A percentile compares a stretch with the other conserved stretches of the same genome.
These are phyloP conservation scores for Globisporangium apiculatum DNA, from an alignment of 352 stramenopile species.

Conservation along the genomic window DNA sequence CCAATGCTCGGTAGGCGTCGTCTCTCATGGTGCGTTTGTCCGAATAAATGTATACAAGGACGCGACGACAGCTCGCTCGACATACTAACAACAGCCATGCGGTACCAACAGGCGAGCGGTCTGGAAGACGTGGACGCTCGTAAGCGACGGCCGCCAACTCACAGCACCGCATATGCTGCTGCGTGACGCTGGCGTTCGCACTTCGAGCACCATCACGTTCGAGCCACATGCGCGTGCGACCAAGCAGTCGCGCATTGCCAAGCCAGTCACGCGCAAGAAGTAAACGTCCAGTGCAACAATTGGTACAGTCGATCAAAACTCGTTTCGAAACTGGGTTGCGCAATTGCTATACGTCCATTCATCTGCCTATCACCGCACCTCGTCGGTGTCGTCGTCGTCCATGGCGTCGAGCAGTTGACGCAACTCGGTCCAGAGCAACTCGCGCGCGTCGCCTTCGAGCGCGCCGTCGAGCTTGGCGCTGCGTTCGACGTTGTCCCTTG, in stretches of 20 bases:
- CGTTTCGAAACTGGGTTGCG: too few relatives aligned
- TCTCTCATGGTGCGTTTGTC: constrained; percentile 10
- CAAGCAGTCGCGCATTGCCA: not conserved
- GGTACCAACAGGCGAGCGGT: constrained; percentile 9
- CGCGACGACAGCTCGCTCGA: not conserved
- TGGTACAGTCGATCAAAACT: not conserved
- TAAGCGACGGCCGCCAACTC: constrained; percentile 8
- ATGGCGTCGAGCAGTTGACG: constrained; percentile 65
- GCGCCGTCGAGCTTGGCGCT: constrained; percentile 86
- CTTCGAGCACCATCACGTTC: constrained; percentile 14
- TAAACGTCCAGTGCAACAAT: not conserved
- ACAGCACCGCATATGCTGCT: constrained; percentile 11
- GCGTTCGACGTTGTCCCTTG: constrained; percentile 64
- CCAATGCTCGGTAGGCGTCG: constrained; percentile 1
- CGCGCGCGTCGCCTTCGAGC: constrained; percentile 80
- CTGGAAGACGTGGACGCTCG: constrained; percentile 17
- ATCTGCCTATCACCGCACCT: constrained; percentile 30
- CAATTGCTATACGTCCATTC: too few relatives aligned
- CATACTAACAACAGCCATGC: not conserved
- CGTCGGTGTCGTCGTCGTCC: constrained; percentile 68
- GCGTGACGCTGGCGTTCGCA: constrained; percentile 3
- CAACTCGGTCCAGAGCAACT: constrained; percentile 68
- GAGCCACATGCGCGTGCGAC: not conserved
- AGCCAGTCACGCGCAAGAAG: not conserved
- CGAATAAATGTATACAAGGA: too few relatives aligned